These are phyloP conservation scores for Actinomucor elegans DNA, from an alignment of 371 early-diverging fungal genomes.

Conservation along the genomic window DNA sequence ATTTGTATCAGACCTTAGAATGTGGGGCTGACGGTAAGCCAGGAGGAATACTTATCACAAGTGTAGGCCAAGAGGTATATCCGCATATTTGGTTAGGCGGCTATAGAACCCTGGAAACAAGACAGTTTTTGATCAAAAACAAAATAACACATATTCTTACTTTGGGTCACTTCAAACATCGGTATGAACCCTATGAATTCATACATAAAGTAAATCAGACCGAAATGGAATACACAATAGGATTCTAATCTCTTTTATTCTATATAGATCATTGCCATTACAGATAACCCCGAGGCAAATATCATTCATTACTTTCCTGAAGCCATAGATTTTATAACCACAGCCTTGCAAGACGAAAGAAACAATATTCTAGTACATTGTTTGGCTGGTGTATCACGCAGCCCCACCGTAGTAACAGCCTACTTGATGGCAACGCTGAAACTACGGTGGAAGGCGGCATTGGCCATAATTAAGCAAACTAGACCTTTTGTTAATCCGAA, in stretches of 20 bases:
- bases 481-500: constrained; percentile 72
- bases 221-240: background rate
- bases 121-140: constrained; percentile 41
- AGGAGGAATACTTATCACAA: constrained; percentile 49
- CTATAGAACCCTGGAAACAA: constrained; percentile 39
- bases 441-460: constrained; percentile 52
- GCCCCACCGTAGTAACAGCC: constrained; percentile 50
- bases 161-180: constrained; percentile 46
- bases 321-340: constrained; percentile 60
- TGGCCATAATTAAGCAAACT: constrained; percentile 48
- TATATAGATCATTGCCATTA: constrained; percentile 47
- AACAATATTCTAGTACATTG: constrained; percentile 65
- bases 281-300: constrained; percentile 70
- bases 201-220: constrained; percentile 50
- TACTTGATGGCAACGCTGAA: constrained; percentile 68
- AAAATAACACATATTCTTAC: constrained; percentile 61
- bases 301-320: constrained; percentile 68
- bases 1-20: constrained; percentile 37
- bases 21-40: constrained; percentile 42
- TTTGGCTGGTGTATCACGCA: constrained; percentile 49
- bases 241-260: too few relatives aligned
- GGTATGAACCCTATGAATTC: constrained; percentile 33
- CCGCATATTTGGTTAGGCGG: constrained; percentile 48
- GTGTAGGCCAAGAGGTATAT: constrained; percentile 39
- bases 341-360: constrained; percentile 34